A percentile compares a stretch with the other conserved stretches of the same genome.
Evolutionary conservation across 257 asterid species (phyloP).

Genomic region (Echites panduratus): DNA sequence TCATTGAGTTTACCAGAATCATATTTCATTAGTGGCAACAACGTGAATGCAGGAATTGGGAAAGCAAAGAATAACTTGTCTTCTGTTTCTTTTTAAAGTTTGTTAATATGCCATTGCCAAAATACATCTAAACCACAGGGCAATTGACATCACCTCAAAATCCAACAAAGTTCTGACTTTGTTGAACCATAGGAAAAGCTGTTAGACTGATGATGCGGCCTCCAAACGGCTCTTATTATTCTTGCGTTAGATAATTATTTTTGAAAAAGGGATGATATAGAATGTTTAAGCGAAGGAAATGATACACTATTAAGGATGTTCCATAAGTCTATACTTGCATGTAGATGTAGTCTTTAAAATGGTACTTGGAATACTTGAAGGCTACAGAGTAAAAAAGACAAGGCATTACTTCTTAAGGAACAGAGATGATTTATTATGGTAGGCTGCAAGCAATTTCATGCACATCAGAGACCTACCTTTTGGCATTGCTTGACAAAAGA

Average conservation of each 20-base stretch:
- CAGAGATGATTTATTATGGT: neutral
- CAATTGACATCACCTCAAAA: too few species aligned
- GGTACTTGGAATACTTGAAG: neutral
- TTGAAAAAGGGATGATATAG: neutral
- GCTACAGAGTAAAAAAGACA: neutral
- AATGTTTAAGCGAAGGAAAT: neutral
- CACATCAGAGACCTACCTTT: constrained; percentile 36
- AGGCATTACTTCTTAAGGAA: neutral
- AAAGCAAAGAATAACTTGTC: neutral
- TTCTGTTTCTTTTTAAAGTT: neutral
- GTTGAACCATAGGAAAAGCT: neutral
- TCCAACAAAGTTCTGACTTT: neutral
- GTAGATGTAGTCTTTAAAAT: neutral
- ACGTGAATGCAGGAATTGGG: neutral
- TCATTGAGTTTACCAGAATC: neutral
- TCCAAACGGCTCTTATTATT: neutral
- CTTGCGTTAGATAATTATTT: neutral
- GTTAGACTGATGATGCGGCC: neutral
- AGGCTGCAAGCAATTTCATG: neutral
- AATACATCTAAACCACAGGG: neutral
- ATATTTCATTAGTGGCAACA: neutral
- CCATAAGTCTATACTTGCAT: neutral
- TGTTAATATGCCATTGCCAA: neutral
- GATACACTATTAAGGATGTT: neutral
- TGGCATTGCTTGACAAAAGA: constrained; percentile 53